Conservation (phyloP, 257 asterid species). For the Solanum sparsipilum region DNA sequence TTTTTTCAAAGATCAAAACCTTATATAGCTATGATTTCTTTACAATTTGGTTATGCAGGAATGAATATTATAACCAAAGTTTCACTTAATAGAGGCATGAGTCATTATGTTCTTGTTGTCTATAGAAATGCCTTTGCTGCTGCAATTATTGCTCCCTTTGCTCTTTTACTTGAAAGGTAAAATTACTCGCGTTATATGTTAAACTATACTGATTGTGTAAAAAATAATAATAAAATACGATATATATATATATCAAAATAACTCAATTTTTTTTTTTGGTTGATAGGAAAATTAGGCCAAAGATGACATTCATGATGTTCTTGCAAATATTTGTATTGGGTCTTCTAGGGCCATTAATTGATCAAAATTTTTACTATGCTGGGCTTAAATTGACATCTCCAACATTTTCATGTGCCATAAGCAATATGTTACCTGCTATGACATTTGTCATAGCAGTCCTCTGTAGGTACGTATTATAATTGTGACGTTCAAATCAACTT, state of each 20-base stretch:
- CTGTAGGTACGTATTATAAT: conserved; percentile 29
- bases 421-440: conserved; percentile 93
- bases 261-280: background rate
- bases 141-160: conserved; percentile 92
- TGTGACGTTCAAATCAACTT: background rate
- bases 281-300: conserved; percentile 81
- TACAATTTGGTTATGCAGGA: conserved; percentile 95
- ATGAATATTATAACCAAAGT: conserved; percentile 90
- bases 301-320: conserved; percentile 72
- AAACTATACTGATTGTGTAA: background rate
- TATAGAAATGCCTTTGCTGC: conserved; percentile 92
- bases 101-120: conserved; percentile 85
- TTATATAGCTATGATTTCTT: conserved; percentile 71
- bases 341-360: conserved; percentile 96
- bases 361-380: conserved; percentile 87
- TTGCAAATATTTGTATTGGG: conserved; percentile 76
- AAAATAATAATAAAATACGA: background rate
- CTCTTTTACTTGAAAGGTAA: conserved; percentile 71
- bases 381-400: conserved; percentile 90
- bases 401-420: conserved; percentile 81
- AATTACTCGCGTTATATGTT: background rate
- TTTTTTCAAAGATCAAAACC: conserved; percentile 57
- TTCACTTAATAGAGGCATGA: conserved; percentile 85
- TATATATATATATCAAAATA: background rate
- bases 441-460: conserved; percentile 72